phyloP scores from a whole-genome alignment of 2,329 filamentous ascomycete genomes.

The Pseudocercospora crystallina region DNA sequence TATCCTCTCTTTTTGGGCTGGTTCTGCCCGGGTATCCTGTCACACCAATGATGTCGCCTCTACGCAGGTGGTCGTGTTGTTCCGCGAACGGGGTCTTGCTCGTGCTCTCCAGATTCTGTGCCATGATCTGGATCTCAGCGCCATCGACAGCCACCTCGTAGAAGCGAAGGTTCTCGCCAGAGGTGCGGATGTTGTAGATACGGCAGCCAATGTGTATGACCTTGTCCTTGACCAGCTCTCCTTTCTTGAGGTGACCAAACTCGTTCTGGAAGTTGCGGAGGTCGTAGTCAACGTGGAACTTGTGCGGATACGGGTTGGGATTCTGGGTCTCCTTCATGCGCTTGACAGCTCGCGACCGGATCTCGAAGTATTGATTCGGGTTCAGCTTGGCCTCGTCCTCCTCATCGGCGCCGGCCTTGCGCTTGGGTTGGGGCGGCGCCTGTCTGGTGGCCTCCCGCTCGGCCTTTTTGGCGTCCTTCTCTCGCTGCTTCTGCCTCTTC shows the following conservation, averaged over 20 bases:
- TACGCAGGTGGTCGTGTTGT: slow-evolving; percentile 83
- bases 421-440: slow-evolving; percentile 58
- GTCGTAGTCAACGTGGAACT: slow-evolving; percentile 84
- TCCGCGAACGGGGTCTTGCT: slow-evolving; percentile 72
- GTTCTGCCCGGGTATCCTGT: slow-evolving; percentile 82
- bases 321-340: slow-evolving; percentile 70
- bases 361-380: slow-evolving; percentile 93
- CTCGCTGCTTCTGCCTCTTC: slow-evolving; percentile 89
- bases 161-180: slow-evolving; percentile 84
- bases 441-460: slow-evolving; percentile 71
- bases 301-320: slow-evolving; percentile 89
- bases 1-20: slow-evolving; percentile 75
- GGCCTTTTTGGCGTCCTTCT: slow-evolving; percentile 84
- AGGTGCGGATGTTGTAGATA: slow-evolving; percentile 82
- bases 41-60: slow-evolving; percentile 91
- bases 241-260: slow-evolving; percentile 80
- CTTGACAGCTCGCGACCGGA: slow-evolving; percentile 79
- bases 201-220: slow-evolving; percentile 76
- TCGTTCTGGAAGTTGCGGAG: slow-evolving; percentile 76
- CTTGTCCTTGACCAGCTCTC: slow-evolving; percentile 75
- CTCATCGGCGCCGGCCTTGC: slow-evolving; percentile 61
- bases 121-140: slow-evolving; percentile 84
- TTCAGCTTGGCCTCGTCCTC: slow-evolving; percentile 71
- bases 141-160: slow-evolving; percentile 81
- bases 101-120: slow-evolving; percentile 75